Evolutionary conservation across 805 yeast genomes (phyloP).

Genomic region (Wickerhamiella brachini): DNA sequence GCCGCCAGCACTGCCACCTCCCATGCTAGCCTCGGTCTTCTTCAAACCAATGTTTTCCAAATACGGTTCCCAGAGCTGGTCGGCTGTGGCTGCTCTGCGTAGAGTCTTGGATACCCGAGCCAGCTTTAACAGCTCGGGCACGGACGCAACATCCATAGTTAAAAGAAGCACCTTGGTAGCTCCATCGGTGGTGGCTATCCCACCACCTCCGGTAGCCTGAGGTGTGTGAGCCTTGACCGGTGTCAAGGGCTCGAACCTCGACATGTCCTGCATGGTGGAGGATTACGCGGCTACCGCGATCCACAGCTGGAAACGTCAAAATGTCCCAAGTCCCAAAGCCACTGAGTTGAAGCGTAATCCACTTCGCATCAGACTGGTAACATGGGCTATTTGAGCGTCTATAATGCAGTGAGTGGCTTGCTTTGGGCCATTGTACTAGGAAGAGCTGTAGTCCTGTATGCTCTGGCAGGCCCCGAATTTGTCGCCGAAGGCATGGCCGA

Average conservation of each 20-base stretch:
- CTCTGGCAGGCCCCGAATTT: conserved; percentile 47
- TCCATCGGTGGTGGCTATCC: background rate
- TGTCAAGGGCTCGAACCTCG: background rate
- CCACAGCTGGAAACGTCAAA: conserved; percentile 9
- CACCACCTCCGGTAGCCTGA: background rate
- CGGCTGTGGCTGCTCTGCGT: conserved; percentile 2
- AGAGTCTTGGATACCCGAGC: conserved; percentile 3
- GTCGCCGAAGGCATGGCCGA: conserved; percentile 46
- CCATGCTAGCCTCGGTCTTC: background rate
- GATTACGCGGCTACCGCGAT: background rate
- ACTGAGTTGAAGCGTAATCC: background rate
- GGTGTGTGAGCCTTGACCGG: background rate
- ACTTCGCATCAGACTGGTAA: background rate
- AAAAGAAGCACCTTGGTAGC: background rate
- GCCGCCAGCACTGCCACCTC: background rate
- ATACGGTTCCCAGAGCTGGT: conserved; percentile 7
- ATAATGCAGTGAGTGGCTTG: conserved; percentile 40
- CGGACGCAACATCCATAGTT: background rate
- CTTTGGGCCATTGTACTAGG: conserved; percentile 41
- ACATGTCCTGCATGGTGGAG: background rate
- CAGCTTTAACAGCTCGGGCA: background rate
- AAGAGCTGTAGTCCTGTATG: conserved; percentile 29
- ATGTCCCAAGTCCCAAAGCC: too few species aligned
- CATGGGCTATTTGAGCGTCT: conserved; percentile 28
- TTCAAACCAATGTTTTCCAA: conserved; percentile 5